Evolutionary conservation across 192 early-diverging fungal species (phyloP).

Genomic region (Tieghemiomyces parasiticus): DNA sequence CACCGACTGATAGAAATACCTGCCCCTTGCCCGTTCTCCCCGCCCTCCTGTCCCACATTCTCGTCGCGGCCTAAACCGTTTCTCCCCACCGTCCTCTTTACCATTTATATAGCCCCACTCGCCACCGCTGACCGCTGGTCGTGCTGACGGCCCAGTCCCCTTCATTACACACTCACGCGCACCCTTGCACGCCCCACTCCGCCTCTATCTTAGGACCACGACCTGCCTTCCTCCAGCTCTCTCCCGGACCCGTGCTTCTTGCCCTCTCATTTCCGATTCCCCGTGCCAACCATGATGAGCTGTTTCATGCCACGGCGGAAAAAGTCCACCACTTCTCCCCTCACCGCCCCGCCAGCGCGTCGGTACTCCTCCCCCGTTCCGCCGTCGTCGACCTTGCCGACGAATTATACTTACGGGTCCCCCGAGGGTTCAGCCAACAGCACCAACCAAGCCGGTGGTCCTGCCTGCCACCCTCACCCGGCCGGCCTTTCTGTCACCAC

Average conservation of each 20-base stretch:
- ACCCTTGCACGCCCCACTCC: too few relatives aligned
- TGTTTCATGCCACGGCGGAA: constrained; percentile 7
- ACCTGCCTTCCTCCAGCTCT: neutral
- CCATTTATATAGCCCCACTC: too few relatives aligned
- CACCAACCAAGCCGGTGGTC: neutral
- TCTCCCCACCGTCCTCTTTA: too few relatives aligned
- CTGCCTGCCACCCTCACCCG: neutral
- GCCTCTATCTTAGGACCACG: neutral
- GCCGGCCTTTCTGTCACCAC: neutral
- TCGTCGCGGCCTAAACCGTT: too few relatives aligned
- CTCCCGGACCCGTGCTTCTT: neutral
- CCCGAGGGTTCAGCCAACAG: neutral
- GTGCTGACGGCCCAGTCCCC: too few relatives aligned
- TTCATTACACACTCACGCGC: too few relatives aligned
- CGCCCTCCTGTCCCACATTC: too few relatives aligned
- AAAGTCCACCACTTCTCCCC: neutral
- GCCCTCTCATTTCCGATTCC: neutral
- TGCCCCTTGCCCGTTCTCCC: too few relatives aligned
- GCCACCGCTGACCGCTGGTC: too few relatives aligned
- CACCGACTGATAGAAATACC: too few relatives aligned
- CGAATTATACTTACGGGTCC: too few relatives aligned
- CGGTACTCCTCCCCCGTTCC: neutral
- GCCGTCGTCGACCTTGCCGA: neutral
- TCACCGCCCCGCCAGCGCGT: neutral
- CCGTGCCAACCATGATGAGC: constrained; percentile 8